These are phyloP conservation scores for Ambispora gerdemannii DNA, from an alignment of 192 early-diverging fungal genomes.

Conservation along the genomic window DNA sequence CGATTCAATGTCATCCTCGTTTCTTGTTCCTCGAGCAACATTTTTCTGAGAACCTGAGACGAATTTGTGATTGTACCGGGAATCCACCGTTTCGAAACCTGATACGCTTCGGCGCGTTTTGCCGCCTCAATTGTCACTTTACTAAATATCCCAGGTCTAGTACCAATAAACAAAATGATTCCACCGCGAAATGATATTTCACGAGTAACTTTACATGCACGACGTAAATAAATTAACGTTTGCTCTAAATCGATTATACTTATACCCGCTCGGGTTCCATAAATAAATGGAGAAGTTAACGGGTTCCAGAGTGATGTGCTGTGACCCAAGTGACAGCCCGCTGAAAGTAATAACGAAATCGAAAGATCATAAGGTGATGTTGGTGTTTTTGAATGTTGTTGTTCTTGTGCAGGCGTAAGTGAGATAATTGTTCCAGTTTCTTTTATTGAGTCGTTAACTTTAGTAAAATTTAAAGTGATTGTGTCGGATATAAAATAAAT, in stretches of 20 bases:
- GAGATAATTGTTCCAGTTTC: slow-evolving; percentile 14
- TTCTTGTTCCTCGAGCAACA: too few species aligned
- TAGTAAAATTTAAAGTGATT: neutral
- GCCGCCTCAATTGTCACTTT: slow-evolving; percentile 78
- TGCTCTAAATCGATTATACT: slow-evolving; percentile 94
- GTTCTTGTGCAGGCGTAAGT: neutral
- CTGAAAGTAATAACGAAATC: slow-evolving; percentile 68
- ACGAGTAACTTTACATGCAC: slow-evolving; percentile 71
- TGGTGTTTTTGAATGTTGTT: slow-evolving; percentile 21
- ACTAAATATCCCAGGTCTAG: slow-evolving; percentile 60
- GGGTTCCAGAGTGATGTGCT: slow-evolving; percentile 72
- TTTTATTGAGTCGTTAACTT: slow-evolving; percentile 6
- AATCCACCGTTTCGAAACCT: slow-evolving; percentile 75
- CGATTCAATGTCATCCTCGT: too few species aligned
- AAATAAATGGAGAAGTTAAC: slow-evolving; percentile 80
- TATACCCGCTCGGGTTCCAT: slow-evolving; percentile 82
- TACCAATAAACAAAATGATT: slow-evolving; percentile 82
- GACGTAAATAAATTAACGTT: slow-evolving; percentile 76
- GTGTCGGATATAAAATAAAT: neutral
- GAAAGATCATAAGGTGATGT: slow-evolving; percentile 50
- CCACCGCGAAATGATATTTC: slow-evolving; percentile 75
- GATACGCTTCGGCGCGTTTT: slow-evolving; percentile 68
- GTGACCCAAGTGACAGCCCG: slow-evolving; percentile 90
- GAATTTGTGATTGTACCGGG: slow-evolving; percentile 88
- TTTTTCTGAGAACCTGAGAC: slow-evolving; percentile 65